A percentile compares a stretch with the other conserved stretches of the same genome.
Conservation (phyloP, 2,329 filamentous ascomycete genomes). For the Alternaria sp. region DNA sequence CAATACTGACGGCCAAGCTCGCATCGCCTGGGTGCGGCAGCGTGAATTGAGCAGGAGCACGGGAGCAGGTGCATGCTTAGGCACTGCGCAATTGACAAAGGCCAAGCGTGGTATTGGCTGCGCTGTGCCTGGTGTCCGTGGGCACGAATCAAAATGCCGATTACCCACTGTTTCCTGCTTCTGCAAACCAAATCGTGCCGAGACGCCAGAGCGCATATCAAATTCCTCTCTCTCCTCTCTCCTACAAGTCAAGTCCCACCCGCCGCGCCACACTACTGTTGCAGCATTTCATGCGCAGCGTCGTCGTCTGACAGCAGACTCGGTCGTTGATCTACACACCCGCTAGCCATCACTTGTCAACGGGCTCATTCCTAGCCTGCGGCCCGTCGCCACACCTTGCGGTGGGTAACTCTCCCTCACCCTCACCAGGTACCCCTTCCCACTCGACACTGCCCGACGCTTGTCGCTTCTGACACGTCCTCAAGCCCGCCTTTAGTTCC, state of each 20-base stretch:
- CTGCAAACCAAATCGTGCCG: conserved; percentile 16
- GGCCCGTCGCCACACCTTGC: conserved; percentile 45
- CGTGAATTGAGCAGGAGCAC: neutral
- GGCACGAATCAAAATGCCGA: conserved; percentile 18
- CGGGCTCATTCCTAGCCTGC: conserved; percentile 32
- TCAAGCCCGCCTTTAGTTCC: conserved; percentile 30
- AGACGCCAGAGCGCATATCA: conserved; percentile 29
- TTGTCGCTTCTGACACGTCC: conserved; percentile 35
- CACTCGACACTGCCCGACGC: conserved; percentile 29
- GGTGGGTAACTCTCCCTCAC: conserved; percentile 45
- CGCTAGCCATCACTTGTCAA: conserved; percentile 16
- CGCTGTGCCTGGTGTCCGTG: conserved; percentile 11
- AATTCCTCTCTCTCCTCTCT: conserved; percentile 31
- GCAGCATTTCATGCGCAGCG: conserved; percentile 21
- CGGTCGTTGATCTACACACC: conserved; percentile 19
- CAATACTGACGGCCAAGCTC: neutral
- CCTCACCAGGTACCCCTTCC: conserved; percentile 44
- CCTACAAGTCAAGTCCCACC: conserved; percentile 16
- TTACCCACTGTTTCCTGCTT: conserved; percentile 21
- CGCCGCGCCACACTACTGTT: conserved; percentile 26
- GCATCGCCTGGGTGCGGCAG: neutral
- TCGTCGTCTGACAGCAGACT: conserved; percentile 20
- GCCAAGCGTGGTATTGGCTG: conserved; percentile 28
- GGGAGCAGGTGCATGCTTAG: neutral
- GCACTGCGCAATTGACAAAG: conserved; percentile 22